Percentiles rank a stretch among this genome's conserved stretches.
Conservation (phyloP, 257 asterid species). For the Gentiana macrophylla region DNA sequence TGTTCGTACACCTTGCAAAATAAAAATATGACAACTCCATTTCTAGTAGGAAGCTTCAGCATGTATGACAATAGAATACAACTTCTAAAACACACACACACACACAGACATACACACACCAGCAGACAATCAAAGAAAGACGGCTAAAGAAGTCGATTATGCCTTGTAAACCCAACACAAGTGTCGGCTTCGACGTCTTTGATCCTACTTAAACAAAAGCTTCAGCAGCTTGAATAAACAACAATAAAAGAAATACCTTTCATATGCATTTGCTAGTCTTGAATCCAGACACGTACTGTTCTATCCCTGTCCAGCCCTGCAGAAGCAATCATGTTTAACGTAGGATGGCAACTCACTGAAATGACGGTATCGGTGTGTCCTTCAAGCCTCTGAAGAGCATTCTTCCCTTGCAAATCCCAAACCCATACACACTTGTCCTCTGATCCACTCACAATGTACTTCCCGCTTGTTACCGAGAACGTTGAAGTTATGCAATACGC, state of each 20-base stretch:
- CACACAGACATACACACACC: too few species aligned
- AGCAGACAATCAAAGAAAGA: too few species aligned
- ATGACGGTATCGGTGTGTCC: conserved; percentile 78
- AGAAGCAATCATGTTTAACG: conserved; percentile 63
- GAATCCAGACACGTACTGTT: conserved; percentile 80
- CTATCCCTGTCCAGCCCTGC: conserved; percentile 74
- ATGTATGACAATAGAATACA: too few species aligned
- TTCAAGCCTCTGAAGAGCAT: conserved; percentile 67
- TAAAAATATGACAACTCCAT: too few species aligned
- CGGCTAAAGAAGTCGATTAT: too few species aligned
- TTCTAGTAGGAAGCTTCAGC: too few species aligned
- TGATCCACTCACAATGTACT: conserved; percentile 77
- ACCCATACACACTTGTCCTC: conserved; percentile 69
- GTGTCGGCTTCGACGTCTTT: too few species aligned
- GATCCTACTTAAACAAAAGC: too few species aligned
- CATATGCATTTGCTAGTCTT: conserved; percentile 22
- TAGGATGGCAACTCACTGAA: conserved; percentile 64
- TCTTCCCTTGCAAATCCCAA: conserved; percentile 77
- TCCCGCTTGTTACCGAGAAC: conserved; percentile 65
- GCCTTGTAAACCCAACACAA: too few species aligned
- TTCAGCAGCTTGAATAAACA: too few species aligned
- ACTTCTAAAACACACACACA: too few species aligned
- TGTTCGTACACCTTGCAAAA: too few species aligned
- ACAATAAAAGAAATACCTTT: conserved; percentile 11
- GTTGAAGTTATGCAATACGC: conserved; percentile 58